Conservation (phyloP, 768 basidiomycete genomes). For the Gymnopilus junonius region DNA sequence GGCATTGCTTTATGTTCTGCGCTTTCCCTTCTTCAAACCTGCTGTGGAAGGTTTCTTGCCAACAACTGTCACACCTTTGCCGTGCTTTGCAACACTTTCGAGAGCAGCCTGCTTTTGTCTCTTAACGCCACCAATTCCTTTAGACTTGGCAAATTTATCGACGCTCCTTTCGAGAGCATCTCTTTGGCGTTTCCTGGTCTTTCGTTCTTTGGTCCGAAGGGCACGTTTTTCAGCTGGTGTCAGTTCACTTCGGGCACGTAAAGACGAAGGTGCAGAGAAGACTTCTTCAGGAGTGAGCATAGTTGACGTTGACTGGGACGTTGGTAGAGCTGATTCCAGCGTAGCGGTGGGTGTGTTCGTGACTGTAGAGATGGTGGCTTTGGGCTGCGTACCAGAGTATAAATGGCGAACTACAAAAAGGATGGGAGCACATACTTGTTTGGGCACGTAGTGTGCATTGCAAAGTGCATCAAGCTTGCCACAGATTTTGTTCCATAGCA, state of each 20-base stretch:
- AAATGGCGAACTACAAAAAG: not conserved
- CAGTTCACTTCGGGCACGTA: slow-evolving; percentile 76
- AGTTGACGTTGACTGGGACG: slow-evolving; percentile 70
- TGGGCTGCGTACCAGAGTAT: slow-evolving; percentile 60
- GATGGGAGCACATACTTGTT: slow-evolving; percentile 64
- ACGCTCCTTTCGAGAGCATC: slow-evolving; percentile 66
- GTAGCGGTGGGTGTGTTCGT: slow-evolving; percentile 81
- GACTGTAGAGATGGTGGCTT: slow-evolving; percentile 82
- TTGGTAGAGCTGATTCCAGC: slow-evolving; percentile 91
- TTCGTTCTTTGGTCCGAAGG: slow-evolving; percentile 68
- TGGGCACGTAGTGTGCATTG: slow-evolving; percentile 95
- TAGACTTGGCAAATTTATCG: slow-evolving; percentile 63
- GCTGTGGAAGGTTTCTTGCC: slow-evolving; percentile 61
- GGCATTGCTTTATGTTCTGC: slow-evolving; percentile 25
- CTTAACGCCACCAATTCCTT: slow-evolving; percentile 59
- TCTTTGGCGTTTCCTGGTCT: slow-evolving; percentile 69
- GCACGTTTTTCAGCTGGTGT: slow-evolving; percentile 85
- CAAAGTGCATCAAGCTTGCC: slow-evolving; percentile 91
- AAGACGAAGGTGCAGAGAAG: slow-evolving; percentile 61
- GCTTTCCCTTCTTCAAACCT: slow-evolving; percentile 35
- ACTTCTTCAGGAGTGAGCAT: slow-evolving; percentile 96
- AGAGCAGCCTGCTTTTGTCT: slow-evolving; percentile 86
- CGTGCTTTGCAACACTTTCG: slow-evolving; percentile 80
- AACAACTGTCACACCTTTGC: slow-evolving; percentile 86
- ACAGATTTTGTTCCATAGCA: slow-evolving; percentile 84